These are phyloP conservation scores for Trichosporon ovoides DNA, from an alignment of 1,284 basidiomycete genomes.

Conservation along the genomic window DNA sequence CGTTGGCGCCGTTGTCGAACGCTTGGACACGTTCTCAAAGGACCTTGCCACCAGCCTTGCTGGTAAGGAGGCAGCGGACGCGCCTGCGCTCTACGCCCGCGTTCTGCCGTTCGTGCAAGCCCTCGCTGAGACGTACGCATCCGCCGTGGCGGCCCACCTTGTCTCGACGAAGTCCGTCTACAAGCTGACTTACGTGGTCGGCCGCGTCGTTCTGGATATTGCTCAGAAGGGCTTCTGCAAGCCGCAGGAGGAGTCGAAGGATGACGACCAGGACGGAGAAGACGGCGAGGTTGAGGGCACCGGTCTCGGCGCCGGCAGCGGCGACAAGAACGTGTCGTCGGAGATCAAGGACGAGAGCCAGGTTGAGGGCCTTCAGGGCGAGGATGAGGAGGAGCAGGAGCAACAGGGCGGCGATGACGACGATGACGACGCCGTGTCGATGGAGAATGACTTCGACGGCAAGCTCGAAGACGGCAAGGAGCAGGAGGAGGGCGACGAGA, in stretches of 20 bases:
- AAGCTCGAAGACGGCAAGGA: conserved; percentile 69
- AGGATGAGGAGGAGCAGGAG: conserved; percentile 57
- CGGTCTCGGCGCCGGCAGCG: conserved; percentile 79
- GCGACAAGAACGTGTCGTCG: conserved; percentile 79
- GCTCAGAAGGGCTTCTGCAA: conserved; percentile 88
- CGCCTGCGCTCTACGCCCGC: conserved; percentile 28
- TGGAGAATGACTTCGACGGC: conserved; percentile 64
- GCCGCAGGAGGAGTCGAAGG: conserved; percentile 63
- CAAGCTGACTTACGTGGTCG: conserved; percentile 77
- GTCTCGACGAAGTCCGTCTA: conserved; percentile 63
- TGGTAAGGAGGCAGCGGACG: conserved; percentile 11
- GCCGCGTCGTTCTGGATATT: conserved; percentile 66
- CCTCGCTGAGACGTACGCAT: conserved; percentile 56
- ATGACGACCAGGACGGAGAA: conserved; percentile 53
- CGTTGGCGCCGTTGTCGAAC: conserved; percentile 34
- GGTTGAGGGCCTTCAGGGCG: conserved; percentile 83
- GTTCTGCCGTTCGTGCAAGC: conserved; percentile 51
- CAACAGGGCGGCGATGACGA: conserved; percentile 59
- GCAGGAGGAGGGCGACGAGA: conserved; percentile 58
- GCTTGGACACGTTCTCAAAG: conserved; percentile 29
- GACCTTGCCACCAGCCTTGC: conserved; percentile 15
- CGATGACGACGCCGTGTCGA: conserved; percentile 59
- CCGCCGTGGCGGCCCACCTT: conserved; percentile 22
- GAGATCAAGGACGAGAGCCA: conserved; percentile 94
- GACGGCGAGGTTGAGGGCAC: conserved; percentile 60